Base-by-base conservation (phyloP, 2,329 filamentous ascomycete species). In the Akanthomyces muscarius region DNA sequence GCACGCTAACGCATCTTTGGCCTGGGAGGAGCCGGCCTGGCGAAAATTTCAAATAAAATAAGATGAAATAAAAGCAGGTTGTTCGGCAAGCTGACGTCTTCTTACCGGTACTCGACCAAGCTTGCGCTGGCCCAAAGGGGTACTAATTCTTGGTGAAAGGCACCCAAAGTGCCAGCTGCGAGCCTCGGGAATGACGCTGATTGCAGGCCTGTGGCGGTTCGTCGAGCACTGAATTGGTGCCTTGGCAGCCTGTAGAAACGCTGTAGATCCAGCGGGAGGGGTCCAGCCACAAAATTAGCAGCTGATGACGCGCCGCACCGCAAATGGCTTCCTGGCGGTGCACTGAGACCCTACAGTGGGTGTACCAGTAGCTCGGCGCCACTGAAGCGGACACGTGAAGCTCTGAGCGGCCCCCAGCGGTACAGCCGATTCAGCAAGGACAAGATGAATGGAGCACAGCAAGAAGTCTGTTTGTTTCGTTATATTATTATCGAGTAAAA, bases 361-460 rank as follows among this genome's bases (percentile, higher is more conserved):
- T 38, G 36, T 38, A 38, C 36, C 36, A 21, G 6, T 38, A 41
- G 38, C 50, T 52, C 50, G 50, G 25, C 50, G n/a, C 56, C 47
- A 59, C 57, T 44, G 18, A 6, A 42, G 1, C 18, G 30, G 48
- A n/a, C 57, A 60, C 48, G 57, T 60, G 57, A 60, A 60, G 47
- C 36, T 44, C 7, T 44, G 16, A 23, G 28, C 47, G 23, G 47
- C 57, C 47, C 42, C 33, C 47, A 60, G 33, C 33, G 33, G 33
- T 36, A 6, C 33, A 36, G 33, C 33, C 33, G 45, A 41, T 21
- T 18, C 44, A 6, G 44, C 44, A 3, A 8, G 23, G n/a, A 47
- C 44, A 14, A 41, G 38, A 41, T 16, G 38, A 53, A 28, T 28
- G 14, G 25, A 18, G 23, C 45, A 18, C 23, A 16, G 25, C 45